These are phyloP conservation scores for Pistacia integerrima DNA, from an alignment of 345 rosid genomes.

Conservation along the genomic window DNA sequence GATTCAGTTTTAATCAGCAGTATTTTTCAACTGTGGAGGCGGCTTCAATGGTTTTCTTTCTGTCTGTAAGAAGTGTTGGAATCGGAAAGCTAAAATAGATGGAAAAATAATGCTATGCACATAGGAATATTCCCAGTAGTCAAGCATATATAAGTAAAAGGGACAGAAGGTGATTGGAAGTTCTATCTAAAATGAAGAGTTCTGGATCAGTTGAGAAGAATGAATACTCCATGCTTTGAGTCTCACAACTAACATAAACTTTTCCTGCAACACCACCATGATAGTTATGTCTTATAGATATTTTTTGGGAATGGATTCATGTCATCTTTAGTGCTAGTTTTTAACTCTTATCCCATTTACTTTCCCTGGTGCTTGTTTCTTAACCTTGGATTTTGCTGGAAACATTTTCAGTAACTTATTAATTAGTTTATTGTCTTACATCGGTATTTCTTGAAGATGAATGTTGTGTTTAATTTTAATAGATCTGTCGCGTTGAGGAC, in stretches of 20 bases:
- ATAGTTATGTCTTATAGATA: not conserved
- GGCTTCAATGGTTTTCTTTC: not conserved
- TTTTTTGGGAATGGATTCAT: not conserved
- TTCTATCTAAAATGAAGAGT: not conserved
- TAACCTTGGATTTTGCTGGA: not conserved
- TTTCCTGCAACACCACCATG: not conserved
- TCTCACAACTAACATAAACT: not conserved
- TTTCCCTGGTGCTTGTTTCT: not conserved
- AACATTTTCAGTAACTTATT: not conserved
- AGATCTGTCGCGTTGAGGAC: constrained; percentile 98
- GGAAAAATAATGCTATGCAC: not conserved
- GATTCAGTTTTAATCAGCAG: constrained; percentile 23
- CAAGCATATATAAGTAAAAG: not conserved
- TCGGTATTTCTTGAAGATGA: constrained; percentile 7
- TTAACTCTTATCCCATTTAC: not conserved
- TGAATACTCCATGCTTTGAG: not conserved
- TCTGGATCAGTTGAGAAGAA: constrained; percentile 1
- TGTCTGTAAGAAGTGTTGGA: not conserved
- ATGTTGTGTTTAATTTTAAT: constrained; percentile 19
- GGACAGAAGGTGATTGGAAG: not conserved
- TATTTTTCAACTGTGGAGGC: not conserved
- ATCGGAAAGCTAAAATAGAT: not conserved
- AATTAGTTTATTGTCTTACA: not conserved
- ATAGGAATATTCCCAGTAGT: not conserved
- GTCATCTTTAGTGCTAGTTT: not conserved